These are phyloP conservation scores for Coffea canephora DNA, from an alignment of 257 asterid genomes.

Conservation along the genomic window DNA sequence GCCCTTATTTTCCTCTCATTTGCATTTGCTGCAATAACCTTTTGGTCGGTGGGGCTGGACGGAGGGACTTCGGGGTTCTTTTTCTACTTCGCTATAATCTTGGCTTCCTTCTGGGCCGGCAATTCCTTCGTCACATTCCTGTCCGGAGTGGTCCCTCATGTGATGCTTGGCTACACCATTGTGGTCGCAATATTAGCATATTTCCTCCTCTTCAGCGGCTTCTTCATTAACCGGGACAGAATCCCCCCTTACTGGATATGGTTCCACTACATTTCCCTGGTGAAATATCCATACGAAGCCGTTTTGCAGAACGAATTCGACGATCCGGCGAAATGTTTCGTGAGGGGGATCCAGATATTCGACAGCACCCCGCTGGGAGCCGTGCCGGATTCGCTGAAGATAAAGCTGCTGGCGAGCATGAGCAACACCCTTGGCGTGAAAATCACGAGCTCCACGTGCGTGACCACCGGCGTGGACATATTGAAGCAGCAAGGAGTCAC, in stretches of 20 bases:
- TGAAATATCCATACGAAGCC: conserved; percentile 80
- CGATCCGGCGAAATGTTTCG: conserved; percentile 59
- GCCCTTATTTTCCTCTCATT: conserved; percentile 48
- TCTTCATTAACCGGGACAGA: conserved; percentile 70
- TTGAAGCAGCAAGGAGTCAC: conserved; percentile 76
- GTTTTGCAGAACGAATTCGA: conserved; percentile 66
- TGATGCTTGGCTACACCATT: conserved; percentile 76
- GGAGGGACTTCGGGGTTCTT: conserved; percentile 52
- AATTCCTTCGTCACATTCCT: conserved; percentile 74
- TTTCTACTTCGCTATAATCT: conserved; percentile 53
- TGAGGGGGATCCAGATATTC: conserved; percentile 63
- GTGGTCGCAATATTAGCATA: conserved; percentile 71
- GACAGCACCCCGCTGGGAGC: conserved; percentile 55
- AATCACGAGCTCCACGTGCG: conserved; percentile 60
- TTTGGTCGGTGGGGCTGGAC: conserved; percentile 71
- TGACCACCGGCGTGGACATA: conserved; percentile 71
- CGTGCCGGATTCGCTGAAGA: conserved; percentile 52
- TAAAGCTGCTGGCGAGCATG: conserved; percentile 48
- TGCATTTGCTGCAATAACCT: conserved; percentile 56
- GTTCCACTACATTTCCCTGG: conserved; percentile 75
- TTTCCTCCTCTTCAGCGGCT: conserved; percentile 71
- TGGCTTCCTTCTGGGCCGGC: conserved; percentile 83
- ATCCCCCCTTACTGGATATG: conserved; percentile 85
- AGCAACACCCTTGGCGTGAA: conserved; percentile 53
- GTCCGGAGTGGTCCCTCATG: conserved; percentile 74